Evolutionary conservation across 306 rosid genomes (phyloP).

Genomic region (Acacia melanoxylon): DNA sequence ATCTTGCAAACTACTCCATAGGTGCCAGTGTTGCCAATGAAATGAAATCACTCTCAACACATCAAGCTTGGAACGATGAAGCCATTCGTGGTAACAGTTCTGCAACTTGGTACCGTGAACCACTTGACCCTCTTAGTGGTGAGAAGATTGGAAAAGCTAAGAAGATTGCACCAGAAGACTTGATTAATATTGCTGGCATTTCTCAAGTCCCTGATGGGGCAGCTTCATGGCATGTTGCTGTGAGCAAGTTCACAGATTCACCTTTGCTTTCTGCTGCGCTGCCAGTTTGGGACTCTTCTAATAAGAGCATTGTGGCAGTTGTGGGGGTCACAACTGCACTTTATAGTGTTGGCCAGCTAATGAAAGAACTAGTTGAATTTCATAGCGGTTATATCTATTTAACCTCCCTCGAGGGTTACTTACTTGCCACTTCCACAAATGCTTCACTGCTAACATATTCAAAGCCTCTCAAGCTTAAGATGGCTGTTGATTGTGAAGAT

Average conservation of each 20-base stretch:
- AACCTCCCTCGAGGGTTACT: constrained; percentile 86
- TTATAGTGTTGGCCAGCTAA: constrained; percentile 89
- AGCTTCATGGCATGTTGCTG: constrained; percentile 97
- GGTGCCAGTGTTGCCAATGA: constrained; percentile 40
- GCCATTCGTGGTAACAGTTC: constrained; percentile 70
- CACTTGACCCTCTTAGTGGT: constrained; percentile 89
- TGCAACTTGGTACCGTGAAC: constrained; percentile 90
- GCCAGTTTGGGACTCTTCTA: constrained; percentile 85
- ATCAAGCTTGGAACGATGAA: constrained; percentile 63
- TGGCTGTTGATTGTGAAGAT: constrained; percentile 81
- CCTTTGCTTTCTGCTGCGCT: constrained; percentile 97
- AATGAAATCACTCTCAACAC: constrained; percentile 40
- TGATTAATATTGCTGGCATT: constrained; percentile 84
- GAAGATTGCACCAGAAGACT: constrained; percentile 84
- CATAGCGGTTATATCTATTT: constrained; percentile 93
- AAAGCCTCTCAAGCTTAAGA: constrained; percentile 67
- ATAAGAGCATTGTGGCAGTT: constrained; percentile 86
- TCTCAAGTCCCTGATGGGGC: constrained; percentile 92
- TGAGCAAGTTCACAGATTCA: constrained; percentile 91
- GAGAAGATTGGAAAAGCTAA: constrained; percentile 85
- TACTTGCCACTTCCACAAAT: constrained; percentile 91
- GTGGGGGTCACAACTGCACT: constrained; percentile 97
- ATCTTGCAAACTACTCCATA: constrained; percentile 85
- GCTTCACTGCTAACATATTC: constrained; percentile 71
- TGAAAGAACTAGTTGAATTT: constrained; percentile 89